Percentiles rank a stretch among this genome's conserved stretches.
phyloP scores from a whole-genome alignment of 2,329 filamentous ascomycete species.

The Monilinia polystroma region DNA sequence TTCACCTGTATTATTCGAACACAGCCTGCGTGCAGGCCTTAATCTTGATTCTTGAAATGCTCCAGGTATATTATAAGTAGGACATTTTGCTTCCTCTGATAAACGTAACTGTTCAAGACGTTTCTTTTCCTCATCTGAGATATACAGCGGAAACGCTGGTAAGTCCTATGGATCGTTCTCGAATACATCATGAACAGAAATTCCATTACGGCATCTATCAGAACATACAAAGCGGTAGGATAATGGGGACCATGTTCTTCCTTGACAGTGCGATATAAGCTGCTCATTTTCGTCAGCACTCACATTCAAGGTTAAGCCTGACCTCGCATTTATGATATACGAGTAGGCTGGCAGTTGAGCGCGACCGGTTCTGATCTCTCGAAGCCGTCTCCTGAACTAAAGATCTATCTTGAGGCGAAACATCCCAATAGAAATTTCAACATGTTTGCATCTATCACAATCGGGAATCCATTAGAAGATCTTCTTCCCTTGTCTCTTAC shows the following conservation, averaged over 20 bases:
- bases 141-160: not conserved
- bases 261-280: not conserved
- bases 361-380: slow-evolving; percentile 9
- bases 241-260: not conserved
- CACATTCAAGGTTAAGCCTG: not conserved
- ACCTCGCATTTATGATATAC: not conserved
- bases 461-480: not conserved
- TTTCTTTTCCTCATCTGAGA: not conserved
- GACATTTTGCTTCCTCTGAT: slow-evolving; percentile 2
- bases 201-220: not conserved
- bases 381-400: slow-evolving; percentile 11
- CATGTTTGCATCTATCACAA: slow-evolving; percentile 1
- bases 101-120: not conserved
- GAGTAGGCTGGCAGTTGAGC: not conserved
- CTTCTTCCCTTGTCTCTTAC: not conserved
- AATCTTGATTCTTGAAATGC: not conserved
- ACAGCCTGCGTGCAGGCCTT: not conserved
- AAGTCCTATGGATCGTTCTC: slow-evolving; percentile 9
- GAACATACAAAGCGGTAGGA: slow-evolving; percentile 13
- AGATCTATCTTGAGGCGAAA: not conserved
- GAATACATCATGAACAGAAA: not conserved
- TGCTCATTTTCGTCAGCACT: not conserved
- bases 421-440: not conserved
- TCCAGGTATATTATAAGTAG: slow-evolving; percentile 8
- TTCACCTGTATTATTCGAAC: not conserved